Conservation (phyloP, 345 rosid species). For the Rhodomyrtus tomentosa region DNA sequence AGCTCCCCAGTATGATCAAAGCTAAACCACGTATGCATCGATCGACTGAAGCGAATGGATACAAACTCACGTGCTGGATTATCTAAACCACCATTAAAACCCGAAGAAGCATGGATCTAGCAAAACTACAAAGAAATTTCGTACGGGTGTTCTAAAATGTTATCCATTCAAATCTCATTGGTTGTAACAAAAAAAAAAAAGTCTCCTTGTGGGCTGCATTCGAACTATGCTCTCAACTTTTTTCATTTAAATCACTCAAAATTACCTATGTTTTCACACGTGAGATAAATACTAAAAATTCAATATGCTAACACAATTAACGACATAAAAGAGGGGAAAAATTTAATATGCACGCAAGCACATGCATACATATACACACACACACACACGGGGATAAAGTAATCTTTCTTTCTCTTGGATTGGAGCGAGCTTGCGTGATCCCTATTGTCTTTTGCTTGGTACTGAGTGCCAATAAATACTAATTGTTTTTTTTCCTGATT, state of each 20-base stretch:
- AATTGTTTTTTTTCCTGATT: background rate
- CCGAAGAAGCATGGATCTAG: background rate
- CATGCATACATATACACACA: no score
- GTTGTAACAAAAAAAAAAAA: no score
- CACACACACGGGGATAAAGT: no score
- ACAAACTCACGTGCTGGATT: background rate
- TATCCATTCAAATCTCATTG: no score
- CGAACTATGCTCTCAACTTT: accelerated
- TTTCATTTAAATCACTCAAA: accelerated
- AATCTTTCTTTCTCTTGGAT: no score
- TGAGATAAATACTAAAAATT: background rate
- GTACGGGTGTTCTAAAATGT: accelerated
- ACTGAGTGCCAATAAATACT: no score
- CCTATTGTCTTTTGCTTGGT: no score
- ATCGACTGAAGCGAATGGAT: background rate
- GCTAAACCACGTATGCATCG: background rate
- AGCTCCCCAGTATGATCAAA: background rate
- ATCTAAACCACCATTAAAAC: background rate
- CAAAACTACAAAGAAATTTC: background rate
- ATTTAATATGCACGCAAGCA: no score
- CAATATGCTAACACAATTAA: background rate
- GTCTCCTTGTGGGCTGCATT: no score
- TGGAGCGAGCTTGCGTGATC: no score
- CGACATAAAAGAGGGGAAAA: background rate
- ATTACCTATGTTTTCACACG: background rate